Evolutionary conservation across 257 asterid genomes (phyloP).

Genomic region (Solanum rostratum): DNA sequence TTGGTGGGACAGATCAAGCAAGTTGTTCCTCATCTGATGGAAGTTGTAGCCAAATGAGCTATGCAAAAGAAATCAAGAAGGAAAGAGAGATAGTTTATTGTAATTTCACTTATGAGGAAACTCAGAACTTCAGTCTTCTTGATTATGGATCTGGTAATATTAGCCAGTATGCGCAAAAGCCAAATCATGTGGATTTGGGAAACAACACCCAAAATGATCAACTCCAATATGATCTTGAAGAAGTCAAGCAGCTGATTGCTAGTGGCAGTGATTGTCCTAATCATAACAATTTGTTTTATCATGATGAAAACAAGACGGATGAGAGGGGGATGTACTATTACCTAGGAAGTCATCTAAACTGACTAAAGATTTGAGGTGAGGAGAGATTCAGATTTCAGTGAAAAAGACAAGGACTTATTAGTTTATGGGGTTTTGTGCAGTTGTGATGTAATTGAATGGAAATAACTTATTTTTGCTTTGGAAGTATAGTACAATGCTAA

Average conservation of each 20-base stretch:
- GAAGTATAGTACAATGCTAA: neutral
- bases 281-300: constrained; percentile 10
- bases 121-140: constrained; percentile 26
- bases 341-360: constrained; percentile 13
- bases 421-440: neutral
- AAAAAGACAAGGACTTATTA: neutral
- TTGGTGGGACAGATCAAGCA: constrained; percentile 37
- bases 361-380: neutral
- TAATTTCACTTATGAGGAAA: constrained; percentile 13
- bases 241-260: constrained; percentile 38
- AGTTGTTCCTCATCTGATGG: constrained; percentile 61
- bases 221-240: constrained; percentile 42
- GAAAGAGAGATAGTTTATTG: constrained; percentile 18
- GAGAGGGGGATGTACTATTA: constrained; percentile 32
- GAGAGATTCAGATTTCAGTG: constrained; percentile 25
- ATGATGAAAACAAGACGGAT: constrained; percentile 43
- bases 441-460: neutral
- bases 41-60: constrained; percentile 32
- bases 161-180: neutral
- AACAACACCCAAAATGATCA: constrained; percentile 5
- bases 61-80: constrained; percentile 40
- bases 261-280: neutral
- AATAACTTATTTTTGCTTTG: neutral
- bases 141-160: neutral
- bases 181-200: neutral